Evolutionary conservation across 441 rosid species (phyloP).

Genomic region (Hypseocharis bilobata): DNA sequence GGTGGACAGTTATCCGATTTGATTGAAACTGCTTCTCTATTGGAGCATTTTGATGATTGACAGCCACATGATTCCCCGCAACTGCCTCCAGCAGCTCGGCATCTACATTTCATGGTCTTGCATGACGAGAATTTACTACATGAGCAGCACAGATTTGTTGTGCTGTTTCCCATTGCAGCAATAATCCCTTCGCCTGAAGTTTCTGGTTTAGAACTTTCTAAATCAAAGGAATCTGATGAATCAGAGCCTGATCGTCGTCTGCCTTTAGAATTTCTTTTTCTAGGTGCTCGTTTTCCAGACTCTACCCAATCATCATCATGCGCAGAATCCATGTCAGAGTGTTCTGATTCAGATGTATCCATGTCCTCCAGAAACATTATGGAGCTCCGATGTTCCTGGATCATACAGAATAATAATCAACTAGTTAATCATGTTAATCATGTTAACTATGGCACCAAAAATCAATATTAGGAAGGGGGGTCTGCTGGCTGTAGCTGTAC

Average conservation of each 20-base stretch:
- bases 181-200: slow-evolving; percentile 27
- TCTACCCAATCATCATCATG: slow-evolving; percentile 44
- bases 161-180: slow-evolving; percentile 11
- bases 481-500: slow-evolving; percentile 19
- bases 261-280: slow-evolving; percentile 35
- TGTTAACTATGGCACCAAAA: too few species aligned
- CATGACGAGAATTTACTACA: slow-evolving; percentile 58
- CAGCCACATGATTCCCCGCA: slow-evolving; percentile 73
- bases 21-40: slow-evolving; percentile 30
- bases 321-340: slow-evolving; percentile 36
- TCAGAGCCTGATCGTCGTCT: slow-evolving; percentile 29
- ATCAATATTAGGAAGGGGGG: too few species aligned
- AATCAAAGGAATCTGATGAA: slow-evolving; percentile 25
- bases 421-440: too few species aligned
- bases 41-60: slow-evolving; percentile 49
- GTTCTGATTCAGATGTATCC: slow-evolving; percentile 80
- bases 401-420: not conserved
- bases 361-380: slow-evolving; percentile 55
- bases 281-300: slow-evolving; percentile 25
- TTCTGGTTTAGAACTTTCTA: slow-evolving; percentile 22
- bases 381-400: slow-evolving; percentile 47
- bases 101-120: slow-evolving; percentile 75
- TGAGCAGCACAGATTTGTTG: slow-evolving; percentile 45
- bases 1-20: slow-evolving; percentile 28
- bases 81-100: slow-evolving; percentile 47